Evolutionary conservation across 2,329 filamentous ascomycete genomes (phyloP).

Genomic region (Botrytis hyacinthi): DNA sequence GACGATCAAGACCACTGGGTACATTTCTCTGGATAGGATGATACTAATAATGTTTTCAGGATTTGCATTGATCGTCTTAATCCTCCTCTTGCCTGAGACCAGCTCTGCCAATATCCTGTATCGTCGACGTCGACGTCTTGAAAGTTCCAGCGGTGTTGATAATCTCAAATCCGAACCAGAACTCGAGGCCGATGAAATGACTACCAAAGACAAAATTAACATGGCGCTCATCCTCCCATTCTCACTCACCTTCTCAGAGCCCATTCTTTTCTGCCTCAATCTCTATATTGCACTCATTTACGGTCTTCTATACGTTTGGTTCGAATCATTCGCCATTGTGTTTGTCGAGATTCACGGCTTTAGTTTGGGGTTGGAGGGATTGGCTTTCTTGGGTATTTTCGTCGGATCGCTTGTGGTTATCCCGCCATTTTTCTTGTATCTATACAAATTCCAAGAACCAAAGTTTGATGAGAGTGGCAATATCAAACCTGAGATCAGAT

Average conservation of each 20-base stretch:
- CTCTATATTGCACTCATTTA: conserved; percentile 62
- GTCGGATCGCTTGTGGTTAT: conserved; percentile 52
- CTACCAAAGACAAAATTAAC: conserved; percentile 45
- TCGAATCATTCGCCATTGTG: conserved; percentile 61
- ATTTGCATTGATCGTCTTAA: conserved; percentile 56
- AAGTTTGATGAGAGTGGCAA: conserved; percentile 49
- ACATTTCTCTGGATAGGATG: not conserved
- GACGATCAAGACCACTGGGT: not conserved
- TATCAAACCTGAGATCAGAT: conserved; percentile 51
- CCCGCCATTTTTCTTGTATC: conserved; percentile 48
- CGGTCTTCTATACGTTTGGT: conserved; percentile 60
- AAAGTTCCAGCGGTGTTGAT: conserved; percentile 53
- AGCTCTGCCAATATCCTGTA: conserved; percentile 56
- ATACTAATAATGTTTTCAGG: not conserved
- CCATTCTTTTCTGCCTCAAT: conserved; percentile 60
- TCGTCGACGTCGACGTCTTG: conserved; percentile 56
- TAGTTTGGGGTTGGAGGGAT: conserved; percentile 54
- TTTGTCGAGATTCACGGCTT: conserved; percentile 60
- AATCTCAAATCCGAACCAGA: conserved; percentile 60
- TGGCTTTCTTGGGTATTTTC: conserved; percentile 58
- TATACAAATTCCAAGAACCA: conserved; percentile 48
- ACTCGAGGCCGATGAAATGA: conserved; percentile 56
- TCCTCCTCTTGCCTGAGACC: conserved; percentile 63
- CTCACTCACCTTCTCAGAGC: conserved; percentile 58
- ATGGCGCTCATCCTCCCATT: conserved; percentile 59